phyloP scores from a whole-genome alignment of 2,329 filamentous ascomycete genomes.

The Meredithiella fracta region DNA sequence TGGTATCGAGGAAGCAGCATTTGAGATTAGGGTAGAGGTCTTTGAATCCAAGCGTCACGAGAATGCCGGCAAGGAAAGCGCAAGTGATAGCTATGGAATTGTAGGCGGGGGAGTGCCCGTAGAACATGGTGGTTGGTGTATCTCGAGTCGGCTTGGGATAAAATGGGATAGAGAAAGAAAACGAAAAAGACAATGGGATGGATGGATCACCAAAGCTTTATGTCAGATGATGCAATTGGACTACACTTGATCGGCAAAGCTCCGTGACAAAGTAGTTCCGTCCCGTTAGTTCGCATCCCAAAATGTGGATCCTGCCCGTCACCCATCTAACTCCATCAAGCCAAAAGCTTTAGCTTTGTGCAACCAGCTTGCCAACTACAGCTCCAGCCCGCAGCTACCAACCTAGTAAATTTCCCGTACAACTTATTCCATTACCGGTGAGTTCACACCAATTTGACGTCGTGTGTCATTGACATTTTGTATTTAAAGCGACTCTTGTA shows the following conservation, averaged over 20 bases:
- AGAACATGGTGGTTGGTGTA: slow-evolving; percentile 33
- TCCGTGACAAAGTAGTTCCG: background rate
- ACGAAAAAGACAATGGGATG: background rate
- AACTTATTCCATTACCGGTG: too few species aligned
- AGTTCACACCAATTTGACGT: too few species aligned
- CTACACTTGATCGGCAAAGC: background rate
- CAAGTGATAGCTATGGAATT: slow-evolving; percentile 48
- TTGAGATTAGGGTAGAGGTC: slow-evolving; percentile 65
- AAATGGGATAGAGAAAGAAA: background rate
- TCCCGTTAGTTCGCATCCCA: background rate
- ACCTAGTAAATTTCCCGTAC: too few species aligned
- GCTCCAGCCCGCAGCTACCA: too few species aligned
- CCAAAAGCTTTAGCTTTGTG: too few species aligned
- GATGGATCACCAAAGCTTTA: background rate
- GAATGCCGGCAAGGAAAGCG: slow-evolving; percentile 62
- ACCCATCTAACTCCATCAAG: background rate
- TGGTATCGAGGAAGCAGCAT: slow-evolving; percentile 35
- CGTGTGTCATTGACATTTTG: too few species aligned
- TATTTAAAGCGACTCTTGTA: too few species aligned
- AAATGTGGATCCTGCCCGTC: background rate
- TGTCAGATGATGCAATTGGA: slow-evolving; percentile 10
- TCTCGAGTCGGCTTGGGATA: too few species aligned
- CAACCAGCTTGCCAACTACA: too few species aligned
- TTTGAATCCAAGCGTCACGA: slow-evolving; percentile 62
- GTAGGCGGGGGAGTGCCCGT: slow-evolving; percentile 45